Base-by-base conservation (phyloP, 257 asterid species). In the Parsonsia alboflavescens region DNA sequence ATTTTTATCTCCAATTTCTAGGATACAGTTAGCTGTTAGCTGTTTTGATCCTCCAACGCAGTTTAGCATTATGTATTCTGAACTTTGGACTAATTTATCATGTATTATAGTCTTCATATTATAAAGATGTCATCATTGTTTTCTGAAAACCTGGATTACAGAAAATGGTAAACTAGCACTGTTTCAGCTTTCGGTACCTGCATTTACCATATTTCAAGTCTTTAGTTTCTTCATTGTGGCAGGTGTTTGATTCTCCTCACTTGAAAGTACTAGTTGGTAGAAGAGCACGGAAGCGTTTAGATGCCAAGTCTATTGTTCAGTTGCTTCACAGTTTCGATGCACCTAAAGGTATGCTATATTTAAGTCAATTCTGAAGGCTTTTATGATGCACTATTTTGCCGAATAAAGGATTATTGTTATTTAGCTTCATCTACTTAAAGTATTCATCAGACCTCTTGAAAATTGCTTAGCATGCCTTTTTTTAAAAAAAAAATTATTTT, bases 161-260 rank as follows among this genome's bases (percentile, higher is more conserved):
- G 39, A 7, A 17, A 33, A 19, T 36, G 24, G 26, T 63, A 2
- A 5, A 1, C 46, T 28, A 64, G 48, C 48, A 19, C 19, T 41
- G 6, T 10, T 17, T 63, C 46, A 16, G 24, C 17, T 65, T 16
- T 39, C 39, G 30, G 13, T 45, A 17, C 50, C 9, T 65, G 50
- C 5, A 4, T 19, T 65, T 9, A 65, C 70, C 50, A 39, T 65
- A 41, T 65, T n/a, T 65, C 13, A 52, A 50, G 17, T 50, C 12
- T 15, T 42, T 70, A 21, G 19, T 75, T 70, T 64, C 58, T 70
- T 39, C 48, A 19, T 50, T 39, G 19, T 68, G 66, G 6, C 70
- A 90, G 96, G 96, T 92, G 48, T 90, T 86, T 77, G 96, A 92
- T 85, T 76, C 96, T 78, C 97, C 97, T 59, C 88, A 83, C 75